phyloP scores from a whole-genome alignment of 2,329 filamentous ascomycete species.

The Fusarium pseudoanthophilum region DNA sequence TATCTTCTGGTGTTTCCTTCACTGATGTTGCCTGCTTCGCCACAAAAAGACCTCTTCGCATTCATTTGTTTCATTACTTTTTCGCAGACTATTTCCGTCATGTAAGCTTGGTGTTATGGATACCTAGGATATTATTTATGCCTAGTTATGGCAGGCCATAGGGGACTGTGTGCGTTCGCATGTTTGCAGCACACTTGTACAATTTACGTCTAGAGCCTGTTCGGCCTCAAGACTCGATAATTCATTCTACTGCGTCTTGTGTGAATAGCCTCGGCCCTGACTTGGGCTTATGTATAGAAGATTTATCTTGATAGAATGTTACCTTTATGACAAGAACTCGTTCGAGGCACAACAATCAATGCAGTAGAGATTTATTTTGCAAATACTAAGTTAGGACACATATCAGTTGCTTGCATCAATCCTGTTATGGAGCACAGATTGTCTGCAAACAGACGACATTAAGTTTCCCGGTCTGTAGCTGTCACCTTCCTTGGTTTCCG shows the following conservation, averaged over 20 bases:
- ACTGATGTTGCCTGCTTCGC: neutral
- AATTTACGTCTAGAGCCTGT: constrained; percentile 27
- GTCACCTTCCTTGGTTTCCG: neutral
- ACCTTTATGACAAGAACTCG: neutral
- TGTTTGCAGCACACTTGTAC: constrained; percentile 29
- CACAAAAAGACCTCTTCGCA: constrained; percentile 4
- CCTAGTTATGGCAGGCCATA: constrained; percentile 21
- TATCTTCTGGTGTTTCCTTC: constrained; percentile 7
- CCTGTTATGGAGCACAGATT: neutral
- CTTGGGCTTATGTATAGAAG: neutral
- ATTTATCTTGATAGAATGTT: neutral
- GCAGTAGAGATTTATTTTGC: neutral
- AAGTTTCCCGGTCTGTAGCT: neutral
- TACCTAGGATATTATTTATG: constrained; percentile 44
- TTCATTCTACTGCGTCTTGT: neutral
- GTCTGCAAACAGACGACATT: neutral
- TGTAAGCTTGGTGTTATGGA: constrained; percentile 52
- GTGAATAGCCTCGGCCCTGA: neutral
- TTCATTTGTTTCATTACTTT: constrained; percentile 18
- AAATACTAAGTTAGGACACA: neutral
- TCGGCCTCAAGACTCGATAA: constrained; percentile 14
- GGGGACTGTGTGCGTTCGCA: constrained; percentile 16
- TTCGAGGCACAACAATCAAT: neutral
- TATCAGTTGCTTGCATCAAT: neutral
- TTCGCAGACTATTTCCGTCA: constrained; percentile 26